These are phyloP conservation scores for Aristolochia fimbriata DNA, from an alignment of 164 flowering plant species.

Conservation along the genomic window DNA sequence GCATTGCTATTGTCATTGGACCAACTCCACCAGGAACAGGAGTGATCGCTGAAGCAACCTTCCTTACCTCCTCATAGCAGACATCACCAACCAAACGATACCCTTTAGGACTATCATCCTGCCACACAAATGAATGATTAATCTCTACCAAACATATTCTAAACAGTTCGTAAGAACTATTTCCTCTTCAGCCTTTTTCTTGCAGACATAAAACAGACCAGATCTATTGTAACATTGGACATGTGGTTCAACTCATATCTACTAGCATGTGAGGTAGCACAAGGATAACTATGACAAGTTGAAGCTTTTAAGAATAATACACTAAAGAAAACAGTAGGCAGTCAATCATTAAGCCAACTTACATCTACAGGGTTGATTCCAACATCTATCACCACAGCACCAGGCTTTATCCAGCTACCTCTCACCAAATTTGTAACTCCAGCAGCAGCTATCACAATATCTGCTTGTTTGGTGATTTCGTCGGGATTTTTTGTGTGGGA, in stretches of 20 bases:
- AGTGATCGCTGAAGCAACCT: slow-evolving; percentile 86
- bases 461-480: slow-evolving; percentile 74
- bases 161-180: no score
- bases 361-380: slow-evolving; percentile 94
- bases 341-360: slow-evolving; percentile 4
- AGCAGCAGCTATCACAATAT: slow-evolving; percentile 79
- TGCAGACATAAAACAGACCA: no score
- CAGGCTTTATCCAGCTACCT: slow-evolving; percentile 95
- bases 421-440: slow-evolving; percentile 86
- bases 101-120: slow-evolving; percentile 78
- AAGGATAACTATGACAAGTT: no score
- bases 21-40: slow-evolving; percentile 99
- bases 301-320: no score
- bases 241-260: no score
- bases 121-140: neutral
- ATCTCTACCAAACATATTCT: no score
- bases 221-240: no score
- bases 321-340: no score
- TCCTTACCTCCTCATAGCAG: slow-evolving; percentile 74
- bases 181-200: no score
- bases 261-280: no score
- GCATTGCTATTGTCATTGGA: slow-evolving; percentile 99
- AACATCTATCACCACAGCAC: slow-evolving; percentile 88
- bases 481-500: slow-evolving; percentile 79
- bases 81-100: slow-evolving; percentile 90